Percentiles rank a stretch among this genome's conserved stretches.
phyloP scores from a whole-genome alignment of 164 flowering plant species.

The Kalanchoe fedtschenkoi region DNA sequence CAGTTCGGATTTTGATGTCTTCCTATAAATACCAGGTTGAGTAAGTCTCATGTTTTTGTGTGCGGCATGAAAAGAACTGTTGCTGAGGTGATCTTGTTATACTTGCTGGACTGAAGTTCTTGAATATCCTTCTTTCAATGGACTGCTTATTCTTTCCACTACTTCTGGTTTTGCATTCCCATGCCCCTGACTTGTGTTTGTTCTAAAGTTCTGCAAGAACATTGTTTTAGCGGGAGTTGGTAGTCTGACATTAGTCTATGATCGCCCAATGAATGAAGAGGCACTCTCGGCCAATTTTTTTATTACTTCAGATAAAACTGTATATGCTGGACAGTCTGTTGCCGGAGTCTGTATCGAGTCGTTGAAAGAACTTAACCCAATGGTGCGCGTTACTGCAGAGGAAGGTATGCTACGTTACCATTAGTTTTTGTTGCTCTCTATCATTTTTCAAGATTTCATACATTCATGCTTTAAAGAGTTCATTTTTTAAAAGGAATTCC shows the following conservation, averaged over 20 bases:
- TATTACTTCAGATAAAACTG: slow-evolving; percentile 49
- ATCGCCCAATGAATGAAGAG: slow-evolving; percentile 56
- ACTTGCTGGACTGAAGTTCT: too few relatives aligned
- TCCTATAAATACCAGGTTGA: slow-evolving; percentile 37
- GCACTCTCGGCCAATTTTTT: slow-evolving; percentile 62
- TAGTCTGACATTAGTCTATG: slow-evolving; percentile 80
- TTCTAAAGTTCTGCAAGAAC: slow-evolving; percentile 85
- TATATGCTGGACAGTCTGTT: slow-evolving; percentile 39
- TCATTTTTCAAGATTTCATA: background rate
- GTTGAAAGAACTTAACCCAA: slow-evolving; percentile 78
- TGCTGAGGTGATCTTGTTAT: too few relatives aligned
- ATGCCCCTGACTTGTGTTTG: background rate
- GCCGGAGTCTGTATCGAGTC: slow-evolving; percentile 88
- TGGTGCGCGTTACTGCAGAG: slow-evolving; percentile 78
- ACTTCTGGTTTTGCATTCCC: too few relatives aligned
- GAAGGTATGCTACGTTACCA: slow-evolving; percentile 45
- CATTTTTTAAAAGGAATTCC: too few relatives aligned
- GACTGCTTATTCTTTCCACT: too few relatives aligned
- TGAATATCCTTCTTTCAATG: background rate
- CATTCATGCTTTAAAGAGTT: background rate
- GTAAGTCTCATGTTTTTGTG: slow-evolving; percentile 77
- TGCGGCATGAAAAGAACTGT: slow-evolving; percentile 74
- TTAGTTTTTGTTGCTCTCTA: background rate
- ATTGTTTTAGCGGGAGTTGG: slow-evolving; percentile 94
- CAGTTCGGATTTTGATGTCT: background rate